Conservation (phyloP, 2,329 filamentous ascomycete species). For the Lecanoromycetidae sp. region DNA sequence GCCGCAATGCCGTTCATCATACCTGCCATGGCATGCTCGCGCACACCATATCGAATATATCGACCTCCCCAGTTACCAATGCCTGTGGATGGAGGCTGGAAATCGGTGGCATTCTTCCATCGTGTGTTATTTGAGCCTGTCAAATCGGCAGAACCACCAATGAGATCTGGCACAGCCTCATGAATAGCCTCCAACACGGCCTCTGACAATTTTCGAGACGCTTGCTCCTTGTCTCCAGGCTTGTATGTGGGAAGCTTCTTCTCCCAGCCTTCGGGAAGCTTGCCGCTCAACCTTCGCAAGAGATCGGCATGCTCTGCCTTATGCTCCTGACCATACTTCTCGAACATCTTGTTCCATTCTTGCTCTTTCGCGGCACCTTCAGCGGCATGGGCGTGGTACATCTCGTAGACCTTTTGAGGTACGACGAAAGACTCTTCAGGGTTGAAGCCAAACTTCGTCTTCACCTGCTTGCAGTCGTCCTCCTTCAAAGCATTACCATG, state of each 20-base stretch:
- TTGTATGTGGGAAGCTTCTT: slow-evolving; percentile 87
- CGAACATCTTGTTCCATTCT: slow-evolving; percentile 89
- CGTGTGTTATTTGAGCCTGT: slow-evolving; percentile 97
- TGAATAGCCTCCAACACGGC: slow-evolving; percentile 81
- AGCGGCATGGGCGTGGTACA: slow-evolving; percentile 71
- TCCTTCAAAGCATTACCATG: slow-evolving; percentile 93
- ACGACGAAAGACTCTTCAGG: slow-evolving; percentile 86
- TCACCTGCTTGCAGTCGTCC: slow-evolving; percentile 86
- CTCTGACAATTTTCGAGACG: slow-evolving; percentile 94
- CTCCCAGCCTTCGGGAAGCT: slow-evolving; percentile 94
- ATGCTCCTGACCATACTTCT: slow-evolving; percentile 72
- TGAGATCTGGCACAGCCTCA: slow-evolving; percentile 69
- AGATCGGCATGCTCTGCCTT: slow-evolving; percentile 71
- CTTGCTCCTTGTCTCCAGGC: slow-evolving; percentile 68
- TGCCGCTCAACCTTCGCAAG: slow-evolving; percentile 61
- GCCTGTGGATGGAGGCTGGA: slow-evolving; percentile 77
- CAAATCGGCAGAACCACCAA: slow-evolving; percentile 94
- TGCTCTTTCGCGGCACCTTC: slow-evolving; percentile 80
- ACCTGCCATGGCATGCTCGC: slow-evolving; percentile 41
- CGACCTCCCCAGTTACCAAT: slow-evolving; percentile 85
- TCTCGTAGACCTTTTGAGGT: slow-evolving; percentile 86
- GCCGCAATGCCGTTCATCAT: slow-evolving; percentile 67
- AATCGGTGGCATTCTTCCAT: slow-evolving; percentile 94
- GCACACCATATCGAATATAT: slow-evolving; percentile 52
- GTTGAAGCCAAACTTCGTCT: slow-evolving; percentile 92